Conservation (phyloP, 2,329 filamentous ascomycete species). For the Achaetomium macrosporum region DNA sequence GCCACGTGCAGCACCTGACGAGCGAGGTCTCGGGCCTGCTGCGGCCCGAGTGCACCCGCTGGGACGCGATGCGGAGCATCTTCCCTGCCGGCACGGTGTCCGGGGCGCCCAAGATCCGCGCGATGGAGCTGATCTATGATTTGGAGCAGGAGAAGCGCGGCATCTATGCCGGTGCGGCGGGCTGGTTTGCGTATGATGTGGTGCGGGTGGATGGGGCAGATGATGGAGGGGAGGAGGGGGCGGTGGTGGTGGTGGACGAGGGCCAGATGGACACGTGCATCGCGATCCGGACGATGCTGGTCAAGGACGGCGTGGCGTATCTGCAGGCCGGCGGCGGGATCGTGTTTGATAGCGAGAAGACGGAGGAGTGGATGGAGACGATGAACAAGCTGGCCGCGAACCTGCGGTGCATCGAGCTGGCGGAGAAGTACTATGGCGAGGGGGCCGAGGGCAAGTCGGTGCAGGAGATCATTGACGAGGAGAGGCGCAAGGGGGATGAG, state of each 20-base stretch:
- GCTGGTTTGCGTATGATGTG: conserved; percentile 86
- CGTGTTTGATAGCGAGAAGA: conserved; percentile 85
- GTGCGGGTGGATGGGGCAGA: conserved; percentile 43
- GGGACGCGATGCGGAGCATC: conserved; percentile 92
- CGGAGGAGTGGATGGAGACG: conserved; percentile 92
- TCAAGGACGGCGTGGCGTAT: conserved; percentile 87
- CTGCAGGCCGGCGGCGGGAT: conserved; percentile 87
- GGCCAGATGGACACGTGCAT: conserved; percentile 89
- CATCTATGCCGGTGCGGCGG: conserved; percentile 91
- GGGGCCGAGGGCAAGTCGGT: conserved; percentile 22
- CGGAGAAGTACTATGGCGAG: conserved; percentile 59
- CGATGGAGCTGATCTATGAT: conserved; percentile 96
- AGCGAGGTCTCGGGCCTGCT: conserved; percentile 93
- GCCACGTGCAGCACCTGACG: conserved; percentile 93
- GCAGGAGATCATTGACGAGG: conserved; percentile 26
- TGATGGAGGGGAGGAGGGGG: background rate
- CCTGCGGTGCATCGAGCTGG: conserved; percentile 78
- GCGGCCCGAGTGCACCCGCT: conserved; percentile 75
- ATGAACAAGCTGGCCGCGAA: conserved; percentile 91
- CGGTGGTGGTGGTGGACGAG: conserved; percentile 38
- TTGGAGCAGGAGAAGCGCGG: conserved; percentile 90
- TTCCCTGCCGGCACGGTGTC: conserved; percentile 96
- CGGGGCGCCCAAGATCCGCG: conserved; percentile 89
- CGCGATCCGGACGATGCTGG: conserved; percentile 82
- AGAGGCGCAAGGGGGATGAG: conserved; percentile 26